These are phyloP conservation scores for Hydrangea macrophylla DNA, from an alignment of 148 eudicot species.

Conservation along the genomic window DNA sequence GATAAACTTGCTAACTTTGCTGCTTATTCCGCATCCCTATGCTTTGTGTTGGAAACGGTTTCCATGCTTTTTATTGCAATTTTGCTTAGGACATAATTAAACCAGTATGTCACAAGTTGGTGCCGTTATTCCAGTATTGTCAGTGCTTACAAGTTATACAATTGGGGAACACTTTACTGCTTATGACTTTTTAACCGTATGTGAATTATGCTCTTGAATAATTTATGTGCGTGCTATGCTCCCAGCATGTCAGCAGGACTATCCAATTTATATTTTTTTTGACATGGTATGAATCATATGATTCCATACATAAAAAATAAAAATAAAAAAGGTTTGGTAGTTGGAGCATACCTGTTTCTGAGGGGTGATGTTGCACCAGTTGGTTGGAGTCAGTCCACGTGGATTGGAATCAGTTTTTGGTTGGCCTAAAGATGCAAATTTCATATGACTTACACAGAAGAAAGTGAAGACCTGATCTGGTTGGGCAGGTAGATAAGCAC, in stretches of 20 bases:
- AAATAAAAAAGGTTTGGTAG: no score
- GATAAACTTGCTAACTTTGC: neutral
- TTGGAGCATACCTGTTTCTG: neutral
- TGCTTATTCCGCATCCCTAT: no score
- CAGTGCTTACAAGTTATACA: neutral
- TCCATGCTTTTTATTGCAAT: no score
- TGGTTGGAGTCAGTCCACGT: neutral
- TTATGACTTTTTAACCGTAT: neutral
- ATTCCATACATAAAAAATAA: no score
- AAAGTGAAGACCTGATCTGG: neutral
- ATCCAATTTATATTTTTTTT: no score
- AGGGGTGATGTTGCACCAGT: neutral
- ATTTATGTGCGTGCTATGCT: neutral
- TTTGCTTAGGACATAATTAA: no score
- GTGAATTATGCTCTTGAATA: neutral
- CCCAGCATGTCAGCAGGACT: neutral
- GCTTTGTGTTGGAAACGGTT: no score
- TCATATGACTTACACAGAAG: neutral
- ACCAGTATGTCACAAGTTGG: neutral
- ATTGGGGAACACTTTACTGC: no score
- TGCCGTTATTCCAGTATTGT: neutral
- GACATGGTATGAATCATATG: no score
- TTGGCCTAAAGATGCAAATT: neutral
- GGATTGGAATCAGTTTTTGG: neutral
- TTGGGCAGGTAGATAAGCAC: neutral